These are phyloP conservation scores for Pythium graminicola DNA, from an alignment of 352 stramenopile genomes.

Conservation along the genomic window DNA sequence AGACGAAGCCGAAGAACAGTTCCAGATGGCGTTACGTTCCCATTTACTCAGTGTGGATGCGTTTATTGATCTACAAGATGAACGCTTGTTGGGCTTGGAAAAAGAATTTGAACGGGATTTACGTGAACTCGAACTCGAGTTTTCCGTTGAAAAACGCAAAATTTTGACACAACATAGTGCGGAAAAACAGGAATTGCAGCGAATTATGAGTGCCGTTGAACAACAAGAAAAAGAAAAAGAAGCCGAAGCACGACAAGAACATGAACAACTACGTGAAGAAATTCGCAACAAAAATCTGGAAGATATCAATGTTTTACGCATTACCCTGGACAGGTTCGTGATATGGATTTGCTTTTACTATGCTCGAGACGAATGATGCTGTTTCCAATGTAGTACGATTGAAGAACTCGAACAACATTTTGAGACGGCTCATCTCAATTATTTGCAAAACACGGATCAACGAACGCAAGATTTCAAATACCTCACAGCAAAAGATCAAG, in stretches of 20 bases:
- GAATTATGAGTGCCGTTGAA: conserved; percentile 85
- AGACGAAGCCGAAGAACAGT: conserved; percentile 93
- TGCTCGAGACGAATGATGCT: neutral
- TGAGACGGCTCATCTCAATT: conserved; percentile 88
- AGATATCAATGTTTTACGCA: conserved; percentile 91
- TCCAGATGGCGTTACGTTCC: conserved; percentile 83
- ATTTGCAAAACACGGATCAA: conserved; percentile 92
- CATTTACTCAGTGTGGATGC: conserved; percentile 90
- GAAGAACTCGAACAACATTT: conserved; percentile 94
- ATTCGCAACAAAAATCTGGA: conserved; percentile 95
- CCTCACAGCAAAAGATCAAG: conserved; percentile 88
- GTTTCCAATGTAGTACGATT: conserved; percentile 47
- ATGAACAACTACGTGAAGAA: conserved; percentile 89
- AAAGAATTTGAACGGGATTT: conserved; percentile 89
- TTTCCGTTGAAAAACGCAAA: conserved; percentile 77
- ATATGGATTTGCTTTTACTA: no score
- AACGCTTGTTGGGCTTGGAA: conserved; percentile 82
- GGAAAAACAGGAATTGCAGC: conserved; percentile 72
- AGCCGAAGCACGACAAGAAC: conserved; percentile 63
- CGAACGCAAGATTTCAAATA: conserved; percentile 94
- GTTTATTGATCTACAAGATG: conserved; percentile 90
- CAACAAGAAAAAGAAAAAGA: conserved; percentile 77
- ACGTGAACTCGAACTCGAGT: conserved; percentile 74
- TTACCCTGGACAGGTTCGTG: conserved; percentile 79
- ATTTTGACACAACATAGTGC: conserved; percentile 59